Percentiles rank a stretch among this genome's conserved stretches.
phyloP scores from a whole-genome alignment of 23 red algal species.

The Gracilaria vermiculophylla region DNA sequence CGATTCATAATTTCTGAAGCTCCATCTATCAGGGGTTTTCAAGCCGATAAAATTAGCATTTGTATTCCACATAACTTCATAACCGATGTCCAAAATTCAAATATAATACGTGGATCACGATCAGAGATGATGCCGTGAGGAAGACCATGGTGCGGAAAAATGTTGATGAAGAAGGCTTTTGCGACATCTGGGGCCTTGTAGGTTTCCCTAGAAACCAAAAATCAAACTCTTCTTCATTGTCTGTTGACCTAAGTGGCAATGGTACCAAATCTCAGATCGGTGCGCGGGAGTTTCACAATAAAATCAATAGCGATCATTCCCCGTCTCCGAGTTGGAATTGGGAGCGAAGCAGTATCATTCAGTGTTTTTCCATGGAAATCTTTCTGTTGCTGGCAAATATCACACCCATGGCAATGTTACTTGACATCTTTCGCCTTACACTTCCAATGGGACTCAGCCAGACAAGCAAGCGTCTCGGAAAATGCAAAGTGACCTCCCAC shows the following conservation, averaged over 20 bases:
- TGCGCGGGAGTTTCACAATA: background rate
- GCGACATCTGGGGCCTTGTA: no score
- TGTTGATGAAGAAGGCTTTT: no score
- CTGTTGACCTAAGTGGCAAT: background rate
- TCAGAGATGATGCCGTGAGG: no score
- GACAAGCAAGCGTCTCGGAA: background rate
- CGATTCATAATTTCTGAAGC: no score
- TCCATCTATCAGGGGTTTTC: no score
- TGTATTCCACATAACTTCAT: no score
- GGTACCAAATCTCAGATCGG: background rate
- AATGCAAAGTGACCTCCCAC: background rate
- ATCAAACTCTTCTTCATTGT: background rate
- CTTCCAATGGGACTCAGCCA: background rate
- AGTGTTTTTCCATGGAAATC: background rate
- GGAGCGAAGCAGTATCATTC: background rate
- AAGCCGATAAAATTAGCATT: no score
- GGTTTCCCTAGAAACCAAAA: background rate
- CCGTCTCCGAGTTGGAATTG: slow-evolving; percentile 13
- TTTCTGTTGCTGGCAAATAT: slow-evolving; percentile 9
- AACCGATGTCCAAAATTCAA: no score
- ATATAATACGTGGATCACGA: no score
- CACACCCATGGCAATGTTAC: background rate
- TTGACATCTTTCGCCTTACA: slow-evolving; percentile 12
- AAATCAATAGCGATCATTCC: background rate
- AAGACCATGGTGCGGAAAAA: no score